Evolutionary conservation across 306 rosid species (phyloP).

Genomic region (Citrullus mucosospermus): DNA sequence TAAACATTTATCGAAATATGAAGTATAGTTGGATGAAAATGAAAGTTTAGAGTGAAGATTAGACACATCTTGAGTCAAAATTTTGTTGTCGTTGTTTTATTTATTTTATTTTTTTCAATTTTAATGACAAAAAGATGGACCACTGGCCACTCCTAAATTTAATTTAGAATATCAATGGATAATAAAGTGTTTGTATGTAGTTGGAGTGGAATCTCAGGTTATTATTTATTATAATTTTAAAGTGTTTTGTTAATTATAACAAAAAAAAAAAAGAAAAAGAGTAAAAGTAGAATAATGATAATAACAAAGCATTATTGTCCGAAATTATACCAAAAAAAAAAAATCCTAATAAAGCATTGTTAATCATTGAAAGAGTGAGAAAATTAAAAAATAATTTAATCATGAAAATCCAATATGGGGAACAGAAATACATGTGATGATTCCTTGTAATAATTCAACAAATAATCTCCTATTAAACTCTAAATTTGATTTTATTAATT

Average conservation of each 20-base stretch:
- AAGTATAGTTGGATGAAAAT: too few species aligned
- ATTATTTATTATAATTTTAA: not conserved
- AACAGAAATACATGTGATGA: not conserved
- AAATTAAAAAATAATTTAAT: not conserved
- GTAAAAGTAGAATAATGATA: not conserved
- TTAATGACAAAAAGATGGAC: too few species aligned
- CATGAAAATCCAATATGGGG: not conserved
- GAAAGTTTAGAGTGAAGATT: too few species aligned
- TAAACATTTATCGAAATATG: too few species aligned
- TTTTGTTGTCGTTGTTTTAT: too few species aligned
- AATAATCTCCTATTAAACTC: not conserved
- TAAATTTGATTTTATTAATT: not conserved
- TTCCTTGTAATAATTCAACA: not conserved
- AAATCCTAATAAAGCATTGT: not conserved
- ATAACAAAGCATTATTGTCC: not conserved
- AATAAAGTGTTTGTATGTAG: too few species aligned
- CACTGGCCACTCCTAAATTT: too few species aligned
- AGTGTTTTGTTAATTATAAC: not conserved
- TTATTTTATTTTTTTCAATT: too few species aligned
- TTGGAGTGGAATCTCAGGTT: not conserved
- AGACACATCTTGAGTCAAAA: too few species aligned
- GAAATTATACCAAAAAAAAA: too few species aligned
- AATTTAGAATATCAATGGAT: too few species aligned
- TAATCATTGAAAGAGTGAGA: not conserved
- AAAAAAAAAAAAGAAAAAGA: not conserved